These are phyloP conservation scores for Fraxinus xanthoxyloides DNA, from an alignment of 305 asterid genomes.

Conservation along the genomic window DNA sequence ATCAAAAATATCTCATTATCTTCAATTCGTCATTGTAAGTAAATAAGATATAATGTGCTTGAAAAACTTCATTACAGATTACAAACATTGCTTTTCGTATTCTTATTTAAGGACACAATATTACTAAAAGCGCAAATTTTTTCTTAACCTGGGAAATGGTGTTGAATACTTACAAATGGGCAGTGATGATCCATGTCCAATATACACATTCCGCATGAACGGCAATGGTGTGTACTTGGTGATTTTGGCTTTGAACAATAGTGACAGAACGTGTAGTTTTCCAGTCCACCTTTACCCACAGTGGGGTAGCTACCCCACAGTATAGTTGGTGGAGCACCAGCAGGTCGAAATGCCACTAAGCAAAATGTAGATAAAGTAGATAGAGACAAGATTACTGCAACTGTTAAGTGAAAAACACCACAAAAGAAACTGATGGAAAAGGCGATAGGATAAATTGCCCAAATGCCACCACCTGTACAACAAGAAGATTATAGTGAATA, in stretches of 20 bases:
- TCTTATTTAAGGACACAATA: not conserved
- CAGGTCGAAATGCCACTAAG: constrained; percentile 67
- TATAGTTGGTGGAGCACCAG: constrained; percentile 79
- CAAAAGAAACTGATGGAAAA: constrained; percentile 54
- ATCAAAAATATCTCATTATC: not conserved
- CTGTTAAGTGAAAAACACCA: constrained; percentile 48
- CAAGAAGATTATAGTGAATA: constrained; percentile 15
- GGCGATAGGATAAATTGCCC: constrained; percentile 76
- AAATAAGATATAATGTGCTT: not conserved
- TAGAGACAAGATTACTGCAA: constrained; percentile 46
- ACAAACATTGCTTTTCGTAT: not conserved
- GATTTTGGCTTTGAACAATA: constrained; percentile 87
- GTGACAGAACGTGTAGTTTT: constrained; percentile 70
- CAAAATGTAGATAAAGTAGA: constrained; percentile 59
- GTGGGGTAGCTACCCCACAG: constrained; percentile 96
- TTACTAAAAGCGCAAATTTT: not conserved
- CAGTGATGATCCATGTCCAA: constrained; percentile 98
- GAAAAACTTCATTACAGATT: not conserved
- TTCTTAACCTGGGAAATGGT: constrained; percentile 11
- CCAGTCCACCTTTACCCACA: constrained; percentile 87
- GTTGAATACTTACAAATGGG: constrained; percentile 75
- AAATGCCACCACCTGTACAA: constrained; percentile 77
- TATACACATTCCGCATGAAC: constrained; percentile 84
- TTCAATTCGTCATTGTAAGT: not conserved
- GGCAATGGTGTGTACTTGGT: constrained; percentile 85